phyloP scores from a whole-genome alignment of 2,329 filamentous ascomycete genomes.

The Clathrospora elynae region DNA sequence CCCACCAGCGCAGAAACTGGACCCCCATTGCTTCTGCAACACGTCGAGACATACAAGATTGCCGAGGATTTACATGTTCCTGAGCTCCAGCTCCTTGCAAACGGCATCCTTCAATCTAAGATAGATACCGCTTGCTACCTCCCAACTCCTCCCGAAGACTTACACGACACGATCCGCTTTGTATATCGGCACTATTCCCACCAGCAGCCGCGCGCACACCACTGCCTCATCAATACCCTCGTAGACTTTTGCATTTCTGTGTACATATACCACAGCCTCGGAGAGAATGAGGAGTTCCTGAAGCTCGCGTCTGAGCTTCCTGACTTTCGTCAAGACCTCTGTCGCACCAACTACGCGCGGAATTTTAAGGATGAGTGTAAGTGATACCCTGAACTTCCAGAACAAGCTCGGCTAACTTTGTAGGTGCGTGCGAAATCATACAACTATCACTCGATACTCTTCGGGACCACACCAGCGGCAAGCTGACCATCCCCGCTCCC shows the following conservation, averaged over 20 bases:
- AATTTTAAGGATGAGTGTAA: conserved; percentile 51
- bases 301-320: conserved; percentile 44
- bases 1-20: conserved; percentile 25
- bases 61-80: conserved; percentile 49
- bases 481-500: conserved; percentile 5
- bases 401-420: conserved; percentile 5
- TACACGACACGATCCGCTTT: conserved; percentile 50
- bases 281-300: conserved; percentile 44
- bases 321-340: conserved; percentile 51
- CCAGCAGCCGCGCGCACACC: conserved; percentile 27
- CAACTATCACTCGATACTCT: conserved; percentile 16
- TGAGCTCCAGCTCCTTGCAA: conserved; percentile 47
- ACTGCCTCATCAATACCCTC: conserved; percentile 46
- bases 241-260: conserved; percentile 52
- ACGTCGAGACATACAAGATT: conserved; percentile 50
- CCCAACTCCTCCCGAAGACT: conserved; percentile 46
- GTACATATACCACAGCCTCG: conserved; percentile 48
- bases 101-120: conserved; percentile 48
- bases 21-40: conserved; percentile 45
- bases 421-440: conserved; percentile 25
- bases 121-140: conserved; percentile 49
- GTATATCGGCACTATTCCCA: conserved; percentile 37
- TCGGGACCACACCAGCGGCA: neutral
- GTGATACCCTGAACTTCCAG: conserved; percentile 9
- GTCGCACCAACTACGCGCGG: conserved; percentile 45